Base-by-base conservation (phyloP, 2,329 filamentous ascomycete species). In the Pseudopithomyces chartarum region DNA sequence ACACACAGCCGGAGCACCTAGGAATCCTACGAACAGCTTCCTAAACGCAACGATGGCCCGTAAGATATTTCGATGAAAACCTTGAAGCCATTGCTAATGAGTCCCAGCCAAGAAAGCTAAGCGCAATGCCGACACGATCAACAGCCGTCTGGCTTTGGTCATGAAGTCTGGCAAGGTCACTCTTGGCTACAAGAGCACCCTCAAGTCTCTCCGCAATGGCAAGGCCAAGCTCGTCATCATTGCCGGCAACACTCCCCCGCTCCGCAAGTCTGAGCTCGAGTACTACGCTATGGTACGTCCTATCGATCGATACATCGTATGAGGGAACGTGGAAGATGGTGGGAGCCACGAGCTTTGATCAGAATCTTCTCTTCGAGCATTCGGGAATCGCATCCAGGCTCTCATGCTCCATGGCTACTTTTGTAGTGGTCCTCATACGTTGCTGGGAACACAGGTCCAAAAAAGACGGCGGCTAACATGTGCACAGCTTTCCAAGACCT, bases 221-320 rank as follows among this genome's bases (percentile, higher is more conserved):
- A 98, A 97, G 89, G 95, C 95, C 81, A 98, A 98, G 90, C 88
- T 97, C 70, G 91, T 98, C 80, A 92, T 96, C 83, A 96, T 96
- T 78, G 79, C 89, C 71, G 92, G 91, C 83, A 98, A 99, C 87
- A 97, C 93, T 70, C 93, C 94, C 78, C 95, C 95, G 81, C 91
- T 99, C 75, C 89, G 94, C 81, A 99, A 98, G 90, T 91, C 87
- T 76, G 94, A 98, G 86, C 88, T 97, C 64, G 94, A 97, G 85
- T 97, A 85, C 83, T 78, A 69, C 70, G 62, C 59, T 55, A 71
- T 69, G 57, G 55, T 57, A 50, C 44, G 55, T 49, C 34, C 40
- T 19, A 40, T 12, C 29, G 19, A 10, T 36, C 10, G 10, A 47
- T 7, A n/a, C 44, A 54, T 42, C 19, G 38, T 20, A 36, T 15